Evolutionary conservation across 2,329 filamentous ascomycete genomes (phyloP), one percentile per base, ranked within the genome.

Genomic region (Tolypocladium amazonense): DNA sequence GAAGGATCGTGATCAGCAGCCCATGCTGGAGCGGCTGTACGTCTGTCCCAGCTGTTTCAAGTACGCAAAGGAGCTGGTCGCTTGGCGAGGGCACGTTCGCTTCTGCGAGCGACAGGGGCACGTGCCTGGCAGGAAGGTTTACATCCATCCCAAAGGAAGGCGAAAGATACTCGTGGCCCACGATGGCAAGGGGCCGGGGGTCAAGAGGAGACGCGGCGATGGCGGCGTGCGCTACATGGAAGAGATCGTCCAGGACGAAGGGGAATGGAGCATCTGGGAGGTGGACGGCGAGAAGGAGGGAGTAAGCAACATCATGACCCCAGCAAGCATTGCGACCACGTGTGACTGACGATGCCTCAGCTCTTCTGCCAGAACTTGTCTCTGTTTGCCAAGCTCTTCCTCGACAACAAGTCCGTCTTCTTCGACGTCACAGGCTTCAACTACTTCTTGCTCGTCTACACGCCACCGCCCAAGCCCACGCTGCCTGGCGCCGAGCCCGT

Each of bases 331-430:
- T 4, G 20, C 30, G 30, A n/a, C 30, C 8, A 23, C 4, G 30
- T 53, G 27, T 53, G 23, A 53, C 50, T 53, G 50, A 53, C 50
- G 20, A 20, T 27, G 6, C 57, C 54, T 33, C 62, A 87, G 81
- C 82, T 97, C 37, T 97, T 96, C 72, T 92, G 91, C 66, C 94
- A 97, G 75, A 96, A 97, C 68, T 82, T 99, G 15, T 97, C 90
- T 12, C 86, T 99, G 54, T 97, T 97, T 72, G 92, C 92, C 35
- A 99, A 97, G 75, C 85, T 99, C 53, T 99, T 97, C 73, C 88
- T 99, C 64, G 92, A 97, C 73, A 96, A 95, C 70, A 99, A 99
- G 71, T 96, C 91, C 9, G 92, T 99, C 66, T 97, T 97, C 76
- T 99, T 96, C 78, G 94, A 99, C 70, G 92, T 97, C 54, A 86